These are phyloP conservation scores for Penicillium griseofulvum DNA, from an alignment of 2,329 filamentous ascomycete genomes.

Conservation along the genomic window DNA sequence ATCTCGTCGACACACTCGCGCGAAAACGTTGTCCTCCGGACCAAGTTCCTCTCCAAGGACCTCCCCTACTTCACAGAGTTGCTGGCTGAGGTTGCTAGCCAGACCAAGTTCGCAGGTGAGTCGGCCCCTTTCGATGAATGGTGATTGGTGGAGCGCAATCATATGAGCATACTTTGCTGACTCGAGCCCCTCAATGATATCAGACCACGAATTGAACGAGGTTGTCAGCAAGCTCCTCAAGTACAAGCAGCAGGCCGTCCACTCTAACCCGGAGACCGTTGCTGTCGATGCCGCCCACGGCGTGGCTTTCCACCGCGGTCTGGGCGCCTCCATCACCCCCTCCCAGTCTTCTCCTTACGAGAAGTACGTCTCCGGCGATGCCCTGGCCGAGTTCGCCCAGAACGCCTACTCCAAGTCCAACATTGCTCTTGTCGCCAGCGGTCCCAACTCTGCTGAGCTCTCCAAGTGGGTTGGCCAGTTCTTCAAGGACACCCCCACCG, in stretches of 20 bases:
- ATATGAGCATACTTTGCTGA: conserved; percentile 14
- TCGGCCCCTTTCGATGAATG: conserved; percentile 10
- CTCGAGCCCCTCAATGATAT: conserved; percentile 9
- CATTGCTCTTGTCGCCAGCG: conserved; percentile 87
- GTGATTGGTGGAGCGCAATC: not conserved
- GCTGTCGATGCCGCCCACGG: conserved; percentile 84
- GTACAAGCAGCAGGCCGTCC: conserved; percentile 71
- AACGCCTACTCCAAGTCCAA: conserved; percentile 85
- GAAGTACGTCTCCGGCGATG: conserved; percentile 72
- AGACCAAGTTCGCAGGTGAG: conserved; percentile 77
- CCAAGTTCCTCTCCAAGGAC: conserved; percentile 92
- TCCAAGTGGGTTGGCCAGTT: conserved; percentile 91
- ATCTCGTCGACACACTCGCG: conserved; percentile 84
- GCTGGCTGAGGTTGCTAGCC: conserved; percentile 82
- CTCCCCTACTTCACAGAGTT: conserved; percentile 97
- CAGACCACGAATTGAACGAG: conserved; percentile 88
- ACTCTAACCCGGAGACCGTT: conserved; percentile 62
- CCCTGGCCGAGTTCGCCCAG: conserved; percentile 71
- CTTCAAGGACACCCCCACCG: conserved; percentile 69
- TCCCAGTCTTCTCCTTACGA: conserved; percentile 67
- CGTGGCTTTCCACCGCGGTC: conserved; percentile 88
- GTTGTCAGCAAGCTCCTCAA: conserved; percentile 76
- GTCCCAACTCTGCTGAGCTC: conserved; percentile 71
- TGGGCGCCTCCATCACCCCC: conserved; percentile 75
- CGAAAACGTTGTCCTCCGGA: conserved; percentile 87